These are phyloP conservation scores for Dryadomyces quercus-mongolicae DNA, from an alignment of 2,329 filamentous ascomycete genomes.

Conservation along the genomic window DNA sequence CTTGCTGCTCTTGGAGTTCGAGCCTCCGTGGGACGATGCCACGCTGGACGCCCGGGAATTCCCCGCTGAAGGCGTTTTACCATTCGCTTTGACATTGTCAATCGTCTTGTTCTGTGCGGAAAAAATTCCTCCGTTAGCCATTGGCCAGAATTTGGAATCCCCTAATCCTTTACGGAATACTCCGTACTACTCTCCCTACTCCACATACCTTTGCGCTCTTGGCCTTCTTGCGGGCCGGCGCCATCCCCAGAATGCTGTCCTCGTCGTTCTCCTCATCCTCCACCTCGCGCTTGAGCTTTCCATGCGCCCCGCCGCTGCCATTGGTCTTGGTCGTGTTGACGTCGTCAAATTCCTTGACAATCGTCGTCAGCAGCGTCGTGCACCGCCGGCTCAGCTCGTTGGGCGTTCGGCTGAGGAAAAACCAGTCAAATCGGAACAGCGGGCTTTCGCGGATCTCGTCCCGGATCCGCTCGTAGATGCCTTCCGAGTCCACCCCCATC, in stretches of 20 bases:
- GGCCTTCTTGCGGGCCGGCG: slow-evolving; percentile 87
- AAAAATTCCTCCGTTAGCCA: background rate
- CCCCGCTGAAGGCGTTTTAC: slow-evolving; percentile 60
- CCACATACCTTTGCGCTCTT: slow-evolving; percentile 73
- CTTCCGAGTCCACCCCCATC: slow-evolving; percentile 82
- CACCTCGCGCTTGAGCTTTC: slow-evolving; percentile 59
- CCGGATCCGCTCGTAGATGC: slow-evolving; percentile 86
- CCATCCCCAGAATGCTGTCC: slow-evolving; percentile 59
- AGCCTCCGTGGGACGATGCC: slow-evolving; percentile 48
- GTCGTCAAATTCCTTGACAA: slow-evolving; percentile 88
- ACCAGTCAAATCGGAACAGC: slow-evolving; percentile 98
- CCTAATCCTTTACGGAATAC: no score
- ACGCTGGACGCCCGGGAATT: slow-evolving; percentile 85
- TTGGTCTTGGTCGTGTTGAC: slow-evolving; percentile 29
- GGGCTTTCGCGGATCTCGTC: slow-evolving; percentile 93
- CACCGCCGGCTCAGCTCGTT: slow-evolving; percentile 87
- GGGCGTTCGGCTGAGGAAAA: slow-evolving; percentile 90
- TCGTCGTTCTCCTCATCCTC: slow-evolving; percentile 80
- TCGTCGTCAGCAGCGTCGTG: slow-evolving; percentile 85
- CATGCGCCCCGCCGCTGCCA: slow-evolving; percentile 36
- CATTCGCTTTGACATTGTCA: slow-evolving; percentile 48
- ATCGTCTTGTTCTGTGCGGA: slow-evolving; percentile 75
- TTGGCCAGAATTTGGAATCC: no score
- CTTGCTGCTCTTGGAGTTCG: slow-evolving; percentile 12
- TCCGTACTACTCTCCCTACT: background rate